Conservation (phyloP, 495 filamentous ascomycete genomes). For the Hypoxylon cercidicola region DNA sequence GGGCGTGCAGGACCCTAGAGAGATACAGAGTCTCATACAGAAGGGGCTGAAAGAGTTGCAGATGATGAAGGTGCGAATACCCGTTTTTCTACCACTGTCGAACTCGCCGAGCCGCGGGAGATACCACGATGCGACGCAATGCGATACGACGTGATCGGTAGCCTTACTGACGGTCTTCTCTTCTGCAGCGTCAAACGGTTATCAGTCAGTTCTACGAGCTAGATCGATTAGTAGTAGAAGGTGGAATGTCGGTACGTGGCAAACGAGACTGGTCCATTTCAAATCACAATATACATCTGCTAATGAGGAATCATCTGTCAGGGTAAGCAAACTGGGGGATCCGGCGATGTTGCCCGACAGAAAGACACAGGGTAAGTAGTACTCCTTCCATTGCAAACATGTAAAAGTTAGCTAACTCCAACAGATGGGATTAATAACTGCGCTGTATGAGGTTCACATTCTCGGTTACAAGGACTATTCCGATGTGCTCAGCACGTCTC, state of each 20-base stretch:
- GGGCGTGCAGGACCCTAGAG: slow-evolving; percentile 71
- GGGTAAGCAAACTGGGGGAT: slow-evolving; percentile 80
- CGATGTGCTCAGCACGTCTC: slow-evolving; percentile 7
- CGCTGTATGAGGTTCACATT: neutral
- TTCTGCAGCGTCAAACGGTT: slow-evolving; percentile 85
- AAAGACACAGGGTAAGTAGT: slow-evolving; percentile 81
- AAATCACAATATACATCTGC: neutral
- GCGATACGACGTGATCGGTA: neutral
- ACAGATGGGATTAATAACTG: slow-evolving; percentile 32
- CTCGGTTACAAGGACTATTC: neutral
- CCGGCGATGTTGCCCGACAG: slow-evolving; percentile 76
- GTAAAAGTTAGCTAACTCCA: slow-evolving; percentile 1
- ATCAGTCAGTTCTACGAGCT: slow-evolving; percentile 95
- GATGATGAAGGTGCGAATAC: slow-evolving; percentile 81
- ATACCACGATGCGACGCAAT: neutral
- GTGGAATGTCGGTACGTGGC: slow-evolving; percentile 67
- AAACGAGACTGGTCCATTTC: neutral
- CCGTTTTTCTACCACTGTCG: neutral
- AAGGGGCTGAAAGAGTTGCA: slow-evolving; percentile 88
- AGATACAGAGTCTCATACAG: slow-evolving; percentile 88
- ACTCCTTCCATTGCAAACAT: neutral
- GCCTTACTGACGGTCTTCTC: slow-evolving; percentile 10
- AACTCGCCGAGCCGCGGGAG: neutral
- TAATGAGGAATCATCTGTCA: slow-evolving; percentile 45
- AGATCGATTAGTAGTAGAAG: slow-evolving; percentile 93